Evolutionary conservation across 805 yeast genomes (phyloP).

Genomic region (Sugiyamaella marilandica): DNA sequence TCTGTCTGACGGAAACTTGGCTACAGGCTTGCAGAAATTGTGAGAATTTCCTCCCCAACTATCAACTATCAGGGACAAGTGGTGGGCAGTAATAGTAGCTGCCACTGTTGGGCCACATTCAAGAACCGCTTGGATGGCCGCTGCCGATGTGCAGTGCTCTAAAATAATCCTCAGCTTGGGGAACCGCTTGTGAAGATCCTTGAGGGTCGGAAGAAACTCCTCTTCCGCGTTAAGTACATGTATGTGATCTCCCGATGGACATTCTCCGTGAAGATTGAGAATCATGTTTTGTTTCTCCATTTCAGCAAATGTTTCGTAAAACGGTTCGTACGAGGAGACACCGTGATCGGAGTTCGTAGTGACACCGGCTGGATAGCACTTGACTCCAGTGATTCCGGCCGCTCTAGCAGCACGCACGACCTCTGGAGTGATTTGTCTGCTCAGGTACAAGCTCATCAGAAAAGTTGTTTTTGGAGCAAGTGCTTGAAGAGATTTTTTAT

Average conservation of each 20-base stretch:
- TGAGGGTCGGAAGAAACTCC: slow-evolving; percentile 81
- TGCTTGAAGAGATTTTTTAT: slow-evolving; percentile 57
- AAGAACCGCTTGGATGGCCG: slow-evolving; percentile 74
- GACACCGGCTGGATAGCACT: slow-evolving; percentile 98
- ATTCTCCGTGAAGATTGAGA: slow-evolving; percentile 92
- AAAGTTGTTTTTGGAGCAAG: slow-evolving; percentile 81
- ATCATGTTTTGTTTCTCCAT: slow-evolving; percentile 76
- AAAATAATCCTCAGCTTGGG: slow-evolving; percentile 82
- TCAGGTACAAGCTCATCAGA: slow-evolving; percentile 83
- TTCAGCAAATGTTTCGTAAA: slow-evolving; percentile 85
- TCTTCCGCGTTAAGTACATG: slow-evolving; percentile 94
- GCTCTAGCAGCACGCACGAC: slow-evolving; percentile 73
- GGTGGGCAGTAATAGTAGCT: slow-evolving; percentile 96
- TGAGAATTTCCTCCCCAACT: slow-evolving; percentile 96
- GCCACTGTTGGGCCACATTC: slow-evolving; percentile 72
- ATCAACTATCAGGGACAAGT: slow-evolving; percentile 80
- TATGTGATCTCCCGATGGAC: slow-evolving; percentile 73
- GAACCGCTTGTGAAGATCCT: slow-evolving; percentile 71
- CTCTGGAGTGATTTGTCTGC: slow-evolving; percentile 78
- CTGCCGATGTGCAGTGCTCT: slow-evolving; percentile 92
- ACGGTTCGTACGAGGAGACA: slow-evolving; percentile 82
- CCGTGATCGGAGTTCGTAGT: slow-evolving; percentile 94
- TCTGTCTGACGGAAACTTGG: slow-evolving; percentile 83
- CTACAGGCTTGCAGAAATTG: slow-evolving; percentile 96
- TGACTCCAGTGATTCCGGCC: slow-evolving; percentile 73